These are phyloP conservation scores for Ceratobasidium theobromae DNA, from an alignment of 1,284 basidiomycete genomes.

Conservation along the genomic window DNA sequence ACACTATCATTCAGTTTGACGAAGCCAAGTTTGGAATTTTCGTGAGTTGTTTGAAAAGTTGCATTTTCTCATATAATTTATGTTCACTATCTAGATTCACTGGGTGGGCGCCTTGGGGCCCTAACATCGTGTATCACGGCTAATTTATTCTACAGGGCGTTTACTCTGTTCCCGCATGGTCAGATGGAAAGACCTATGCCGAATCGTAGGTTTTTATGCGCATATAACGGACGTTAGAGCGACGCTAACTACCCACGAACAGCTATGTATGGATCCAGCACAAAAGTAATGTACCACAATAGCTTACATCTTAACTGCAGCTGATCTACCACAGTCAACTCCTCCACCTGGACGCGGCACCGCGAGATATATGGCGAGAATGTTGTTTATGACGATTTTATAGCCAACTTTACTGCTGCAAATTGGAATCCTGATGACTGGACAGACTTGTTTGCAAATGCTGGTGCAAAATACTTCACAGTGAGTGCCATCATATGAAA, in stretches of 20 bases:
- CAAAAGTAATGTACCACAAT: neutral
- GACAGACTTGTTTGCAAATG: conserved; percentile 55
- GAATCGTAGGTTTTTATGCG: conserved; percentile 52
- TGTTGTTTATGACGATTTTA: conserved; percentile 58
- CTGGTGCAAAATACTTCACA: conserved; percentile 58
- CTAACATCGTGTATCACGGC: neutral
- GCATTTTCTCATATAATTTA: neutral
- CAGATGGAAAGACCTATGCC: conserved; percentile 47
- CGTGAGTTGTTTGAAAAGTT: conserved; percentile 42
- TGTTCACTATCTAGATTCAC: neutral
- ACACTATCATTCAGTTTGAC: conserved; percentile 44
- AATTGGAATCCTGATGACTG: conserved; percentile 56
- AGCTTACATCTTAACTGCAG: neutral
- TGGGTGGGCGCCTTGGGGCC: neutral
- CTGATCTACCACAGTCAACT: conserved; percentile 8
- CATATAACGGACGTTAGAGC: neutral
- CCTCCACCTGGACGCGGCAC: conserved; percentile 51
- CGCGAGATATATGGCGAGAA: conserved; percentile 52
- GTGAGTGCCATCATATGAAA: conserved; percentile 40
- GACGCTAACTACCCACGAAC: neutral
- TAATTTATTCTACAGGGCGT: conserved; percentile 50
- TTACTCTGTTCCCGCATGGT: conserved; percentile 48
- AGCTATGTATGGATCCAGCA: conserved; percentile 43
- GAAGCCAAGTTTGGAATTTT: conserved; percentile 61
- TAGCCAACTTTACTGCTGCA: conserved; percentile 53